Percentiles rank a stretch among this genome's conserved stretches.
phyloP scores from a whole-genome alignment of 2,329 filamentous ascomycete species.

The Emmonsia crescens region DNA sequence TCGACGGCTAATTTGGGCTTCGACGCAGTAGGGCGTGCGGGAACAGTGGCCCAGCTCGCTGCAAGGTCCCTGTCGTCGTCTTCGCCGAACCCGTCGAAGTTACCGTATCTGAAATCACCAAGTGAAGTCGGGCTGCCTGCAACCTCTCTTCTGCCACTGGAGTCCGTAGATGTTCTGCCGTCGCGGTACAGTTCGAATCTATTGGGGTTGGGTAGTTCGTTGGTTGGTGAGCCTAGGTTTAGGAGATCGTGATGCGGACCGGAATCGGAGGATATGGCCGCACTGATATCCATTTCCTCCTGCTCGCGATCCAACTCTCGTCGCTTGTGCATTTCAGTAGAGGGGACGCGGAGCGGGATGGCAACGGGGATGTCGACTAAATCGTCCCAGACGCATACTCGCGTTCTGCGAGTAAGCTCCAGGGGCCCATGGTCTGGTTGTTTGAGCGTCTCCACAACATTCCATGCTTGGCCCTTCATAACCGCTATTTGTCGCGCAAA shows the following conservation, averaged over 20 bases:
- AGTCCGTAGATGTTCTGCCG: conserved; percentile 28
- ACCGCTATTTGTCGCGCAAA: conserved; percentile 97
- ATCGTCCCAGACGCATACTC: conserved; percentile 97
- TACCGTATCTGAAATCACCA: conserved; percentile 21
- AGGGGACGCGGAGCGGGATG: conserved; percentile 75
- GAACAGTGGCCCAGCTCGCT: conserved; percentile 27
- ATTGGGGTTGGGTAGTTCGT: conserved; percentile 62
- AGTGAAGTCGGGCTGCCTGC: conserved; percentile 27
- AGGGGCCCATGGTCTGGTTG: conserved; percentile 83
- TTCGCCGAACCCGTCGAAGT: conserved; percentile 19
- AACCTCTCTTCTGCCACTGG: conserved; percentile 20
- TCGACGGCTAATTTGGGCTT: conserved; percentile 13
- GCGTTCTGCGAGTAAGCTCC: conserved; percentile 77
- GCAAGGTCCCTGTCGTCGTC: conserved; percentile 28
- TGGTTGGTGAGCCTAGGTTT: conserved; percentile 44
- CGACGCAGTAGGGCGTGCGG: conserved; percentile 23
- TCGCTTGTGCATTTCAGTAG: conserved; percentile 68
- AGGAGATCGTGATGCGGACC: conserved; percentile 55
- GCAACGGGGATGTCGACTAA: conserved; percentile 91
- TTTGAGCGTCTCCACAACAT: conserved; percentile 95
- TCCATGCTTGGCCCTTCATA: conserved; percentile 99
- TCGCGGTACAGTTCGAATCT: conserved; percentile 56
- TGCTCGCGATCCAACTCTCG: conserved; percentile 44
- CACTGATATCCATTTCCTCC: conserved; percentile 88
- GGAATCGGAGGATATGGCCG: conserved; percentile 48